Conservation (phyloP, 2,329 filamentous ascomycete genomes). For the Fusarium denticulatum region DNA sequence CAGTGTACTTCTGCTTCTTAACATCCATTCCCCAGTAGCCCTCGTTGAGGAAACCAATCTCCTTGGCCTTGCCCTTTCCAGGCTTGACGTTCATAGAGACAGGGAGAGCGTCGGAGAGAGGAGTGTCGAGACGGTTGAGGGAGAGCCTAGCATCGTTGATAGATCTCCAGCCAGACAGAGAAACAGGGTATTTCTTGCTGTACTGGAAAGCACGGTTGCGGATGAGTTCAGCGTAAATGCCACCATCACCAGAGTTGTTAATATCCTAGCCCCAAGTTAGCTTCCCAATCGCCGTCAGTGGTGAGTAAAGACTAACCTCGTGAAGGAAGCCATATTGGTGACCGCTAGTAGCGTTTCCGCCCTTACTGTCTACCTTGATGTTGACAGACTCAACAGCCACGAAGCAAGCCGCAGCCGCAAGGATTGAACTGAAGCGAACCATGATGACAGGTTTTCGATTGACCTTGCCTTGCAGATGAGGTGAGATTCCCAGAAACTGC, state of each 20-base stretch:
- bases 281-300: fast-evolving
- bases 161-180: conserved; percentile 57
- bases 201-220: conserved; percentile 76
- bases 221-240: conserved; percentile 77
- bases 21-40: conserved; percentile 69
- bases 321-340: conserved; percentile 59
- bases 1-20: conserved; percentile 57
- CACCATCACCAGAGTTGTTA: conserved; percentile 76
- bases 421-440: conserved; percentile 32
- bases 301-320: conserved; percentile 46
- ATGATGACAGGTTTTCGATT: conserved; percentile 1
- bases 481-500: not conserved
- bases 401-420: conserved; percentile 27
- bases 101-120: conserved; percentile 63
- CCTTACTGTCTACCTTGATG: conserved; percentile 50
- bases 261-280: conserved; percentile 58
- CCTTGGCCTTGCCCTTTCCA: conserved; percentile 41
- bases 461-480: not conserved
- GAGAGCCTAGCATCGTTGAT: conserved; percentile 56
- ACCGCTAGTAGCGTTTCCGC: conserved; percentile 55
- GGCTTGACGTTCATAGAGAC: conserved; percentile 59
- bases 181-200: conserved; percentile 53
- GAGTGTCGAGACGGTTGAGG: conserved; percentile 57
- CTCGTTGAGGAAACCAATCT: conserved; percentile 60
- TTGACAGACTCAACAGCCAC: conserved; percentile 43